phyloP scores from a whole-genome alignment of 164 flowering plant species.

The Kalanchoe fedtschenkoi region DNA sequence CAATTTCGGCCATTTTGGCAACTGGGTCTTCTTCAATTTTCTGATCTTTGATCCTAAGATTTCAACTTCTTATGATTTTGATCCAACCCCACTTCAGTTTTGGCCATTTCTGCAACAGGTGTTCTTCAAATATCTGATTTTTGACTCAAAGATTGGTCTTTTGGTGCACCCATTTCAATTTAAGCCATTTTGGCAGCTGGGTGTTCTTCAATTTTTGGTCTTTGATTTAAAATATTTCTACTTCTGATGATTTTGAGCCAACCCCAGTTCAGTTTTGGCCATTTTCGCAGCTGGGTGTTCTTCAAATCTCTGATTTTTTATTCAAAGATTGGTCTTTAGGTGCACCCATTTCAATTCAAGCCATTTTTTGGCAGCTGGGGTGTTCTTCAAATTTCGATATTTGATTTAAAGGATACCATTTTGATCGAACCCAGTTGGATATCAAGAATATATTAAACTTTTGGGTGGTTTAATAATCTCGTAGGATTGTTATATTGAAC shows the following conservation, averaged over 20 bases:
- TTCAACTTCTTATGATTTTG: background rate
- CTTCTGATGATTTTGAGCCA: background rate
- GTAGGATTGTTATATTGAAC: background rate
- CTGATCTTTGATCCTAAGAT: conserved; percentile 1
- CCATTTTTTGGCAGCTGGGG: too few relatives aligned
- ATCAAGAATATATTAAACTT: too few relatives aligned
- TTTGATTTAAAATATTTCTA: background rate
- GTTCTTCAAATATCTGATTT: background rate
- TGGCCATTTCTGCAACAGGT: too few relatives aligned
- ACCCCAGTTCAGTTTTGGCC: background rate
- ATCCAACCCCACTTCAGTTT: background rate
- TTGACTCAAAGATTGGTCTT: background rate
- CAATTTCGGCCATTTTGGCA: background rate
- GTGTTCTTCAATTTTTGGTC: background rate
- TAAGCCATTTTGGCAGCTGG: background rate
- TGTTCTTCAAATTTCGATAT: too few relatives aligned
- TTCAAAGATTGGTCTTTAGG: too few relatives aligned
- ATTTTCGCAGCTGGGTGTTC: background rate
- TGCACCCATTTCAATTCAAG: too few relatives aligned
- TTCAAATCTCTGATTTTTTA: background rate
- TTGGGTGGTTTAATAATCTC: background rate
- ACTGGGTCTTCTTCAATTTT: background rate
- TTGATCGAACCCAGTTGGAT: too few relatives aligned
- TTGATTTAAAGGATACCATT: too few relatives aligned
- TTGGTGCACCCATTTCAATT: background rate